These are phyloP conservation scores for Puccinia hordei DNA, from an alignment of 1,284 basidiomycete genomes.

Conservation along the genomic window DNA sequence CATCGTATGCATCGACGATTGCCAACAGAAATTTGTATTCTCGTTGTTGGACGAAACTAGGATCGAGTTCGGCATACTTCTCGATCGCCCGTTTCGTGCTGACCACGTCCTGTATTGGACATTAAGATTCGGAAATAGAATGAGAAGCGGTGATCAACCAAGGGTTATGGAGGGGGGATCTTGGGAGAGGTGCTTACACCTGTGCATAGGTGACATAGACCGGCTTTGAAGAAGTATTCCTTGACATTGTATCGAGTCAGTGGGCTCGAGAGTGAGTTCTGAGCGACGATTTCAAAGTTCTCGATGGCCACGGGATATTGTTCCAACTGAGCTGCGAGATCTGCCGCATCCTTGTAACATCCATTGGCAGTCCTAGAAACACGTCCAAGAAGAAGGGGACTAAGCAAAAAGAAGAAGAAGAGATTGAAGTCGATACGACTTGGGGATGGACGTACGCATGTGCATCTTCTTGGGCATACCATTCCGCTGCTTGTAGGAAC, in stretches of 20 bases:
- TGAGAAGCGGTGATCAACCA: too few relatives aligned
- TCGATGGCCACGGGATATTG: conserved; percentile 82
- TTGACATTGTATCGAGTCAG: conserved; percentile 99
- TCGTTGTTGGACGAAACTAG: conserved; percentile 78
- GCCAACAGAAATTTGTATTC: conserved; percentile 82
- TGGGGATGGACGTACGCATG: conserved; percentile 72
- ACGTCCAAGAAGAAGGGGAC: not conserved
- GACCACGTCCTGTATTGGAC: conserved; percentile 71
- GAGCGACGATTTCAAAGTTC: conserved; percentile 86
- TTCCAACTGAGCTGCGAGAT: conserved; percentile 85
- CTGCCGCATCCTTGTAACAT: conserved; percentile 94
- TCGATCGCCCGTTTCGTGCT: conserved; percentile 75
- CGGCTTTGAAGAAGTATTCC: conserved; percentile 90
- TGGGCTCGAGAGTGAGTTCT: conserved; percentile 76
- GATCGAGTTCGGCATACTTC: conserved; percentile 74
- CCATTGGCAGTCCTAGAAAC: conserved; percentile 80
- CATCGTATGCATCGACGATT: conserved; percentile 76
- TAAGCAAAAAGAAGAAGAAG: conserved; percentile 51
- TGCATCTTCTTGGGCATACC: conserved; percentile 96
- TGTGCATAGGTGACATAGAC: conserved; percentile 86
- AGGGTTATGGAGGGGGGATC: not conserved
- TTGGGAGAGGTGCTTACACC: conserved; percentile 65
- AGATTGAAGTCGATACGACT: not conserved
- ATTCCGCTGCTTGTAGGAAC: conserved; percentile 89
- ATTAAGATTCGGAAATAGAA: not conserved